A percentile compares a stretch with the other conserved stretches of the same genome.
These are phyloP conservation scores for Botryotinia convoluta DNA, from an alignment of 2,329 filamentous ascomycete genomes.

Conservation along the genomic window DNA sequence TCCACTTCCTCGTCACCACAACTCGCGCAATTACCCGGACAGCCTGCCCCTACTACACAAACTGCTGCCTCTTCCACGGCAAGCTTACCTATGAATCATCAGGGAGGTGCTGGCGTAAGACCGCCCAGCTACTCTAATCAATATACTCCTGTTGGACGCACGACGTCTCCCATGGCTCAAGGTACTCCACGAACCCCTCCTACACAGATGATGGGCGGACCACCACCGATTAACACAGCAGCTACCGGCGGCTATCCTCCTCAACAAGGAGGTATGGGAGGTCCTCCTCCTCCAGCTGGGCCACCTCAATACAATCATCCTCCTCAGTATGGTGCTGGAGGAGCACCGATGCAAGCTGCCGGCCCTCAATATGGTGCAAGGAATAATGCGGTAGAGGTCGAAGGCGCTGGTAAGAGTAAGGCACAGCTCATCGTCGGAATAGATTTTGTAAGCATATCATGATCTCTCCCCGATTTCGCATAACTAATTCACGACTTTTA, in stretches of 20 bases:
- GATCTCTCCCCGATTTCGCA: constrained; percentile 24
- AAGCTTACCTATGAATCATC: constrained; percentile 62
- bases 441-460: constrained; percentile 74
- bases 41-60: constrained; percentile 34
- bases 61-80: constrained; percentile 50
- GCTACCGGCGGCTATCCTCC: constrained; percentile 58
- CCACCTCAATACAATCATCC: constrained; percentile 38
- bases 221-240: constrained; percentile 65
- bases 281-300: constrained; percentile 33
- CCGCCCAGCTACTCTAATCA: constrained; percentile 63
- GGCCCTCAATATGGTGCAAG: constrained; percentile 36
- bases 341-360: constrained; percentile 28
- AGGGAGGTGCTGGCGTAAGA: constrained; percentile 55
- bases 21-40: constrained; percentile 29
- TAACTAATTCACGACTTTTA: constrained; percentile 41
- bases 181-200: constrained; percentile 37
- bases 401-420: constrained; percentile 86
- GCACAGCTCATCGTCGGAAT: constrained; percentile 98
- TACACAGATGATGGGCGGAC: constrained; percentile 50
- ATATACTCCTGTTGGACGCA: constrained; percentile 54
- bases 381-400: constrained; percentile 66
- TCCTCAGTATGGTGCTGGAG: constrained; percentile 35
- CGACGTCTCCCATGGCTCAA: constrained; percentile 41
- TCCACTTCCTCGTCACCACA: constrained; percentile 34
- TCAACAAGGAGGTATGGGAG: constrained; percentile 44